phyloP scores from a whole-genome alignment of 306 rosid genomes.

The Senna tora region DNA sequence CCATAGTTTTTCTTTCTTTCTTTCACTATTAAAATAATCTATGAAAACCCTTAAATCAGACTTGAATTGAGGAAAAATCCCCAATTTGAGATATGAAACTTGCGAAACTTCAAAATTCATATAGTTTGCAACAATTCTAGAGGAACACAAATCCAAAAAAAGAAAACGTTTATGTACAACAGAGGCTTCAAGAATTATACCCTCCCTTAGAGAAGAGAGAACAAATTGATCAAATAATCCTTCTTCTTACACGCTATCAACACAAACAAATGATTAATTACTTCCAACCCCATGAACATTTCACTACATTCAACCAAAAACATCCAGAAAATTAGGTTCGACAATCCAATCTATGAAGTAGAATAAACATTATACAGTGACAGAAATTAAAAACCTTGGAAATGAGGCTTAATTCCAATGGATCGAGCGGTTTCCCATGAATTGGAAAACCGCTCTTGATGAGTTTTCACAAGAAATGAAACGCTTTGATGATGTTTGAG shows the following conservation, averaged over 20 bases:
- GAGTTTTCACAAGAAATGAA: background rate
- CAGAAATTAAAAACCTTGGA: background rate
- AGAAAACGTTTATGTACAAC: background rate
- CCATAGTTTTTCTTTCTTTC: slow-evolving; percentile 26
- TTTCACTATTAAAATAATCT: background rate
- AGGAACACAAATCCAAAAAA: background rate
- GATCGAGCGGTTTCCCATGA: slow-evolving; percentile 54
- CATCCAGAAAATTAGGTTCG: background rate
- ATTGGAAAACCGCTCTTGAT: slow-evolving; percentile 57
- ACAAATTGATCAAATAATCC: slow-evolving; percentile 22
- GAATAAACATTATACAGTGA: background rate
- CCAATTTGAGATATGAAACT: slow-evolving; percentile 29
- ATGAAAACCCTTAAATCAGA: background rate
- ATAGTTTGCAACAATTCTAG: background rate
- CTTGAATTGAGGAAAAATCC: slow-evolving; percentile 21
- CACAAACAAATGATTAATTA: background rate
- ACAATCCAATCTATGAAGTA: background rate
- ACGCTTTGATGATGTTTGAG: background rate
- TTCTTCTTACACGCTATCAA: background rate
- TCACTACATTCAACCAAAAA: background rate
- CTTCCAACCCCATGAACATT: background rate
- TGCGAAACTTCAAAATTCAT: background rate
- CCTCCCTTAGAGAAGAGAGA: slow-evolving; percentile 10
- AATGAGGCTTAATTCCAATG: background rate
- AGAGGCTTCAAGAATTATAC: background rate